Conservation (phyloP, 805 yeast species). For the Danielozyma ontarioensis region DNA sequence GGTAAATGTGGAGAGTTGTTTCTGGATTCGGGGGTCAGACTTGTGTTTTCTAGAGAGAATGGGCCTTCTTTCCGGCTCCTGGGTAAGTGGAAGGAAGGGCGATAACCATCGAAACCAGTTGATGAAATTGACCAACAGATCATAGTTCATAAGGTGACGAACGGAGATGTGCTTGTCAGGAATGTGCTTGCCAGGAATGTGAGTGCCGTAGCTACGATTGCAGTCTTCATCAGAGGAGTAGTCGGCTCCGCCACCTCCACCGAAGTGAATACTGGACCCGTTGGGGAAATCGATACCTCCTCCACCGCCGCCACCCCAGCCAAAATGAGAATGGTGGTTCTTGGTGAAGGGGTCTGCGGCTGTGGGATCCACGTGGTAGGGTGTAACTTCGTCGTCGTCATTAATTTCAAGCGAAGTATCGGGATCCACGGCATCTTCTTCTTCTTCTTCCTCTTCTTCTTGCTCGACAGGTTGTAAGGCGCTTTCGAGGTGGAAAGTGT, state of each 20-base stretch:
- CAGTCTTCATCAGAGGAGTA: conserved; percentile 3
- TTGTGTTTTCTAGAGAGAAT: conserved; percentile 1
- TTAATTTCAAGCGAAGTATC: conserved; percentile 3
- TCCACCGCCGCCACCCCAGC: conserved; percentile 25
- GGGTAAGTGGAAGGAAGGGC: conserved; percentile 13
- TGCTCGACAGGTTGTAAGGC: conserved; percentile 11
- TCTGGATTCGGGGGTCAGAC: conserved; percentile 8
- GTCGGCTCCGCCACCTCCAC: conserved; percentile 25
- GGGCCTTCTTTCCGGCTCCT: not conserved
- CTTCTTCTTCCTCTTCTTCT: conserved; percentile 3
- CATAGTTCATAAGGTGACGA: not conserved
- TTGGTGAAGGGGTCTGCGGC: conserved; percentile 1
- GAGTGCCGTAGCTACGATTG: no score
- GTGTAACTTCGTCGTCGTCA: conserved; percentile 1
- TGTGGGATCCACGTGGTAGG: not conserved
- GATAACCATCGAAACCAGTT: conserved; percentile 18
- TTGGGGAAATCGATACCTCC: conserved; percentile 14
- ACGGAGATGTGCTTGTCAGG: not conserved
- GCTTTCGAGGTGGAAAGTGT: conserved; percentile 29
- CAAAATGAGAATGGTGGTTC: conserved; percentile 10
- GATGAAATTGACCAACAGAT: conserved; percentile 3
- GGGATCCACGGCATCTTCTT: conserved; percentile 4
- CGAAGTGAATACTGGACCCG: conserved; percentile 18
- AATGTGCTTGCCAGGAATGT: conserved; percentile 2
- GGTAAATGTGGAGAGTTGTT: conserved; percentile 15